Base-by-base conservation (phyloP, 768 basidiomycete species). In the Suillus discolor region DNA sequence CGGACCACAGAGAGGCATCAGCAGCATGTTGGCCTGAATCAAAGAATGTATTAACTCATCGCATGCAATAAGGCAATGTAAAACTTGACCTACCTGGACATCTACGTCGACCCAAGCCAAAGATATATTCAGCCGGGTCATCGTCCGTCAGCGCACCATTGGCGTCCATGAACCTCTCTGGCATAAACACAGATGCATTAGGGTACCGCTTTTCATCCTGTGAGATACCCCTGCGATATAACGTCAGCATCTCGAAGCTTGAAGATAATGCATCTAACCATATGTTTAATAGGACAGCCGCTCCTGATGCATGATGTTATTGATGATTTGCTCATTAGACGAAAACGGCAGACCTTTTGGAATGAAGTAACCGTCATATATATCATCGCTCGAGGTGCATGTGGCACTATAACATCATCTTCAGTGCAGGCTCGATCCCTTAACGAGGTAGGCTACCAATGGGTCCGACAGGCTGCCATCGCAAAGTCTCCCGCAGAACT, bases 51-150 rank as follows among this genome's bases (percentile, higher is more conserved):
- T 18, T 20, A 8, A 23, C 15, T 25, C 34, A 23, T n/a, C 15
- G 6, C 15, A 18, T 15, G 42, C 6, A 18, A 25, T 16, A 44
- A n/a, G 4, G 39, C 4, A 8, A 28, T 12, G 25, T 16, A 1
- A 12, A 20, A 38, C 23, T 23, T 25, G 25, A 28, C 25, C 25
- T 28, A 64, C 23, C 53, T 57, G 55, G 20, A 31, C 74, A 76
- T 18, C 75, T 68, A 55, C 78, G 73, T 60, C 80, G 71, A 6
- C 80, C 80, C 42, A 78, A 80, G 8, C 80, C 80, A 60, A 73
- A 81, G 6, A 55, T 71, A 54, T 73, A 74, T 8, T 55, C 64
- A 31, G 77, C 59, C 16, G 72, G 74, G 51, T 79, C 77, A 8
- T 69, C 62, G 31, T 71, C 72, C 23, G 38, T 28, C 25, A 59